phyloP scores from a whole-genome alignment of 108 stramenopile species.

The Cyclotella atomus region DNA sequence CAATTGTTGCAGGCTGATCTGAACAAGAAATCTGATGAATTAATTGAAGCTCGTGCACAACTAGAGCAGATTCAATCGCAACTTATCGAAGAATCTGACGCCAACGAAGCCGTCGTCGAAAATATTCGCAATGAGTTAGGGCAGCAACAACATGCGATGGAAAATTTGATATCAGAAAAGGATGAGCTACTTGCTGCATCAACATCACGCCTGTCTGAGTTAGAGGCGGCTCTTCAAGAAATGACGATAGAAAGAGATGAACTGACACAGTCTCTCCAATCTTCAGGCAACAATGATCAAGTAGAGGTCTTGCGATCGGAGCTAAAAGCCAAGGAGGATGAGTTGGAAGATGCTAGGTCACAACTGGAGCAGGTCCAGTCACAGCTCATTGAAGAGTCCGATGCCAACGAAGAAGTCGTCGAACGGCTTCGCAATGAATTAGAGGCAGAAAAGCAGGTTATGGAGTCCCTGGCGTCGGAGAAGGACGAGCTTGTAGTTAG shows the following conservation, averaged over 20 bases:
- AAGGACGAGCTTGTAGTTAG: constrained; percentile 24
- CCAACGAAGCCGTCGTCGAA: constrained; percentile 31
- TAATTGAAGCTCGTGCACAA: constrained; percentile 17
- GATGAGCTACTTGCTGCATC: not conserved
- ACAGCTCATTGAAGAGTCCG: constrained; percentile 32
- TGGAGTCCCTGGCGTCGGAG: constrained; percentile 20
- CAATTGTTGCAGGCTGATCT: constrained; percentile 28
- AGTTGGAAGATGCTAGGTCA: constrained; percentile 22
- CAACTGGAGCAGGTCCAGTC: constrained; percentile 28
- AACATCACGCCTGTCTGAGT: constrained; percentile 57
- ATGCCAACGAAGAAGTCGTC: constrained; percentile 25
- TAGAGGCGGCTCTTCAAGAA: constrained; percentile 36
- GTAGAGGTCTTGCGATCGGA: constrained; percentile 18
- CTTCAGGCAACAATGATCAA: constrained; percentile 3
- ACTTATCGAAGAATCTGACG: constrained; percentile 34
- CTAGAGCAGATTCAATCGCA: constrained; percentile 27
- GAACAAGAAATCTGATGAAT: constrained; percentile 36
- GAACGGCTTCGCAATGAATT: constrained; percentile 32
- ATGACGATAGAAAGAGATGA: constrained; percentile 33
- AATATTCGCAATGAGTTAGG: constrained; percentile 31
- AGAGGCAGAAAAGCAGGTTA: constrained; percentile 27
- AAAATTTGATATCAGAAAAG: constrained; percentile 2
- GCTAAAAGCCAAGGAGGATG: constrained; percentile 26
- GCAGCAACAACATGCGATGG: not conserved
- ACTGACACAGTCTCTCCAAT: constrained; percentile 17